Evolutionary conservation across 78 protist species (phyloP).

Genomic region (Speleostelium caveatum): DNA sequence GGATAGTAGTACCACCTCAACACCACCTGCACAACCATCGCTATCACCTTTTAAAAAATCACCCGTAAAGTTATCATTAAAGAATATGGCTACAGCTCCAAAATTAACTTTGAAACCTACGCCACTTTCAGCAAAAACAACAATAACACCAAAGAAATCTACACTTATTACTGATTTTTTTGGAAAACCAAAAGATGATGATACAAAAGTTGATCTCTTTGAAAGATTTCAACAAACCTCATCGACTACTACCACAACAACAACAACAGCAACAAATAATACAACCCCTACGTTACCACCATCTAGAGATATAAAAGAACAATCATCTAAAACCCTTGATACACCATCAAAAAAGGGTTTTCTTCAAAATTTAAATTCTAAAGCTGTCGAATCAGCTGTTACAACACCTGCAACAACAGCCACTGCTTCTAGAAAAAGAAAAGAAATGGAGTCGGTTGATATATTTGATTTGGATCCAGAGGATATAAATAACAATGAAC

Average conservation of each 20-base stretch:
- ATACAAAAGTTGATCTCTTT: too few species aligned
- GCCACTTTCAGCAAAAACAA: neutral
- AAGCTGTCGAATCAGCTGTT: too few species aligned
- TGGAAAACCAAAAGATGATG: neutral
- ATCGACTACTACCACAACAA: too few species aligned
- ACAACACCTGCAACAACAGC: neutral
- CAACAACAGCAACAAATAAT: neutral
- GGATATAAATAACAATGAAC: neutral
- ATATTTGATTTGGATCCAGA: neutral
- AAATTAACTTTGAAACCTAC: neutral
- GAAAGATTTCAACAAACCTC: too few species aligned
- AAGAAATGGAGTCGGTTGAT: neutral
- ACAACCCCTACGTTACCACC: too few species aligned
- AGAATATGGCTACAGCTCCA: neutral
- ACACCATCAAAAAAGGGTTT: too few species aligned
- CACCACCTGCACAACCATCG: neutral
- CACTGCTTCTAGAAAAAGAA: slow-evolving; percentile 11
- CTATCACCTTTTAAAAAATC: neutral
- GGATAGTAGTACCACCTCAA: neutral
- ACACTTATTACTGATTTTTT: neutral
- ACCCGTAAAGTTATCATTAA: neutral
- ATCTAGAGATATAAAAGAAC: too few species aligned
- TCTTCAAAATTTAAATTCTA: too few species aligned
- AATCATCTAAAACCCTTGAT: too few species aligned
- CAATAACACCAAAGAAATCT: too few species aligned